Conservation (phyloP, 169 alveolate genomes). For the Prorocentrum cordatum region DNA sequence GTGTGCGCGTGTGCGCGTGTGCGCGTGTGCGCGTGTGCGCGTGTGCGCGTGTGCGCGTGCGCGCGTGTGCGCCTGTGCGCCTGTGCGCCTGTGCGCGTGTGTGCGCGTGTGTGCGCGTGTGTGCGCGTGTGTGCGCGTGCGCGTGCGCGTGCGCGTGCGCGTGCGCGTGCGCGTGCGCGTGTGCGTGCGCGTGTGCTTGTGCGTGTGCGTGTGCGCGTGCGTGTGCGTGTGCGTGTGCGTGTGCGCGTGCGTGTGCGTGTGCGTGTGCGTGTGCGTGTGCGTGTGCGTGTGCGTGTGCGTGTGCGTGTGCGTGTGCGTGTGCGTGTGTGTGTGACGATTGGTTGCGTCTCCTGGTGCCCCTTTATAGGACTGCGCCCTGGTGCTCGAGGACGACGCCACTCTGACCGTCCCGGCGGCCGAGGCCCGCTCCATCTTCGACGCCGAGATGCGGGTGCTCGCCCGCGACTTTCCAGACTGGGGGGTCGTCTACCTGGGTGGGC, state of each 20-base stretch:
- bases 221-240: neutral
- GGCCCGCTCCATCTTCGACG: too few species aligned
- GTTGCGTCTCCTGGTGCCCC: too few species aligned
- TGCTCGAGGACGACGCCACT: too few species aligned
- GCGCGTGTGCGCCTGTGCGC: too few species aligned
- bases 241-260: neutral
- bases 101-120: neutral
- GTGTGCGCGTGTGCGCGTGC: too few species aligned
- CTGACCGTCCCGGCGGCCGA: too few species aligned
- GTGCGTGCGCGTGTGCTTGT: conserved; percentile 1
- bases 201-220: conserved; percentile 8
- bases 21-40: too few species aligned
- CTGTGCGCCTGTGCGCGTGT: neutral
- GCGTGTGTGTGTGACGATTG: neutral
- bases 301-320: conserved; percentile 5
- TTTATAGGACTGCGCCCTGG: too few species aligned
- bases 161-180: conserved; percentile 5
- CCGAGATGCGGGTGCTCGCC: too few species aligned
- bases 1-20: too few species aligned
- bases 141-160: conserved; percentile 13
- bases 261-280: neutral
- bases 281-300: neutral
- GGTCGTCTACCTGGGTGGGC: too few species aligned
- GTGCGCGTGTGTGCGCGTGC: neutral
- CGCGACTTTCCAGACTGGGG: too few species aligned